Conservation (phyloP, 345 rosid genomes). For the Mangifera indica region DNA sequence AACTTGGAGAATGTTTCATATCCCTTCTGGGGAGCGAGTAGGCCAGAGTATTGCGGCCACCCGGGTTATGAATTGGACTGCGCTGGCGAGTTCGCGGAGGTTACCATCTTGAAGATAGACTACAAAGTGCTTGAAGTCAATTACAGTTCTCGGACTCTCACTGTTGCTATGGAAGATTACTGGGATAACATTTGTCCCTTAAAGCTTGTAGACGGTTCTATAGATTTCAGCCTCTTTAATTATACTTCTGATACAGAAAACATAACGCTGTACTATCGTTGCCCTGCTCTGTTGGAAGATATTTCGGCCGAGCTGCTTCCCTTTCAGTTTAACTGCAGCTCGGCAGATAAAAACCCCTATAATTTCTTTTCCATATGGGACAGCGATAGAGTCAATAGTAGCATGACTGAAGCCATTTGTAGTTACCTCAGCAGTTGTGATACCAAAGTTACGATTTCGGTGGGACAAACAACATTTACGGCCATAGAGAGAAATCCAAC, state of each 20-base stretch:
- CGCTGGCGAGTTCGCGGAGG: neutral
- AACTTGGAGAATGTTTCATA: conserved; percentile 7
- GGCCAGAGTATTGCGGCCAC: conserved; percentile 16
- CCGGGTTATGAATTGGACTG: conserved; percentile 1
- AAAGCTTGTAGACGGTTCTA: neutral
- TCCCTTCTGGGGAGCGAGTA: conserved; percentile 37
- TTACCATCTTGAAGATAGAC: neutral
- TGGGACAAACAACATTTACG: neutral
- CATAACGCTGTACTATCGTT: neutral
- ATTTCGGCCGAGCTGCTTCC: neutral
- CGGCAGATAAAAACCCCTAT: neutral
- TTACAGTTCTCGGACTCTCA: neutral
- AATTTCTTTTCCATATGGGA: neutral
- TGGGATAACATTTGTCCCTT: neutral
- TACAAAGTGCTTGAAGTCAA: neutral
- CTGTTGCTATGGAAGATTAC: neutral
- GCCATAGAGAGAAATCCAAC: neutral
- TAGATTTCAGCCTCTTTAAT: neutral
- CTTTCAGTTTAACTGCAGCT: neutral
- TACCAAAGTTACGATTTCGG: neutral
- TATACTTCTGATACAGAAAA: neutral
- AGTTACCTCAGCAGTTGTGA: neutral
- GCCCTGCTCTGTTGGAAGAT: neutral
- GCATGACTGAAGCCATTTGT: neutral
- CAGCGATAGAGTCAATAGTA: neutral